These are phyloP conservation scores for Hanseniaspora singularis DNA, from an alignment of 805 yeast genomes.

Conservation along the genomic window DNA sequence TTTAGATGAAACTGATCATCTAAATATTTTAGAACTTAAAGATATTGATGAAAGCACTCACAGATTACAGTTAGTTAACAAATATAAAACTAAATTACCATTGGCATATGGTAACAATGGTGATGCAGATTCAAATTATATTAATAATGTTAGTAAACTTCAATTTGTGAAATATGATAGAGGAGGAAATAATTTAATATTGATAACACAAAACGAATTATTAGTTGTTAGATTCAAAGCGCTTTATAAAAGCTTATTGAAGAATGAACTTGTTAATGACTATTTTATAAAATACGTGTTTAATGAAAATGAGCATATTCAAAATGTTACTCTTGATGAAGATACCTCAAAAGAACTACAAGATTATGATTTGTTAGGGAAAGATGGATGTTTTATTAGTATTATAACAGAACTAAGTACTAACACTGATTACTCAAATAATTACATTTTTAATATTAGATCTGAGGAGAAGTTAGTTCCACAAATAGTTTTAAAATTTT, in stretches of 20 bases:
- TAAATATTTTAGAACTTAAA: conserved; percentile 1
- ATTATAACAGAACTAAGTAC: conserved; percentile 22
- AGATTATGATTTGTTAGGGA: conserved; percentile 24
- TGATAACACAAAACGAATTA: conserved; percentile 20
- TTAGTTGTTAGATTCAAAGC: conserved; percentile 22
- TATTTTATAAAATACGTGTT: conserved; percentile 19
- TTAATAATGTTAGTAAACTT: conserved; percentile 12
- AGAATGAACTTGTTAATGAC: conserved; percentile 3
- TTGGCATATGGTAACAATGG: not conserved
- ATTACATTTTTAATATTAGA: conserved; percentile 24
- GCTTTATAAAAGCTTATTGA: conserved; percentile 19
- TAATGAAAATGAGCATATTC: conserved; percentile 12
- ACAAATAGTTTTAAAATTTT: conserved; percentile 20
- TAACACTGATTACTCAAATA: conserved; percentile 21
- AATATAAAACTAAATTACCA: not conserved
- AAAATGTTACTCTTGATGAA: conserved; percentile 23
- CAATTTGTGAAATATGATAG: conserved; percentile 27
- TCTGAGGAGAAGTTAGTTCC: conserved; percentile 17
- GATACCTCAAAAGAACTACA: conserved; percentile 23
- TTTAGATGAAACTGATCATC: conserved; percentile 3
- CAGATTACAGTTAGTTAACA: not conserved
- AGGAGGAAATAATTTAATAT: conserved; percentile 23
- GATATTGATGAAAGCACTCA: not conserved
- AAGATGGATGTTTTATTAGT: conserved; percentile 28
- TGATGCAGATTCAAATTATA: not conserved